Conservation (phyloP, 2,329 filamentous ascomycete genomes). For the Hymenoscyphus repandus region DNA sequence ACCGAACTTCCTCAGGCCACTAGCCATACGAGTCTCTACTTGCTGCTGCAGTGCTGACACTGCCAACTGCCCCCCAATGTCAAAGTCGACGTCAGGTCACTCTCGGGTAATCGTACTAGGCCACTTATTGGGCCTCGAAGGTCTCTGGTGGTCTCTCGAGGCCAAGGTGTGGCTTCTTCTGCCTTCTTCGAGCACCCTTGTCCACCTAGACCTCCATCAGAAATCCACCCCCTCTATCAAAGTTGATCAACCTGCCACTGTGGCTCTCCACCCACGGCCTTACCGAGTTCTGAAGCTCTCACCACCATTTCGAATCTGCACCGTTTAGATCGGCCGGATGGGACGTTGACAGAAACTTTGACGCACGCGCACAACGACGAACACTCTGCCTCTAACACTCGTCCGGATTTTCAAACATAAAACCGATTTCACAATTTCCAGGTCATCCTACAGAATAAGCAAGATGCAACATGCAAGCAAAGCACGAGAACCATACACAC, state of each 20-base stretch:
- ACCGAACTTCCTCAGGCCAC: neutral
- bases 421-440: slow-evolving; percentile 2
- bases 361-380: neutral
- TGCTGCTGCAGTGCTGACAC: neutral
- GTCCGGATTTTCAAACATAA: neutral
- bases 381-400: slow-evolving; percentile 5
- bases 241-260: neutral
- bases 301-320: neutral
- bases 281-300: neutral
- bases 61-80: slow-evolving; percentile 2
- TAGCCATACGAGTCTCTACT: neutral
- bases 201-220: neutral
- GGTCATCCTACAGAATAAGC: slow-evolving; percentile 3
- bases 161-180: neutral
- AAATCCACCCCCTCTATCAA: neutral
- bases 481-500: too few relatives aligned
- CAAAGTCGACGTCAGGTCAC: slow-evolving; percentile 16
- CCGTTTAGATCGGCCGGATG: neutral
- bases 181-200: neutral
- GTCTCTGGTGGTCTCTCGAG: too few relatives aligned
- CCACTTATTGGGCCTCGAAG: neutral
- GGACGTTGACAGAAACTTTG: neutral
- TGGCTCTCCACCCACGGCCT: neutral
- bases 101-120: slow-evolving; percentile 3
- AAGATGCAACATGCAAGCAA: neutral